Percentiles rank a stretch among this genome's conserved stretches.
Conservation (phyloP, 257 asterid species). For the Gardenia jasminoides region DNA sequence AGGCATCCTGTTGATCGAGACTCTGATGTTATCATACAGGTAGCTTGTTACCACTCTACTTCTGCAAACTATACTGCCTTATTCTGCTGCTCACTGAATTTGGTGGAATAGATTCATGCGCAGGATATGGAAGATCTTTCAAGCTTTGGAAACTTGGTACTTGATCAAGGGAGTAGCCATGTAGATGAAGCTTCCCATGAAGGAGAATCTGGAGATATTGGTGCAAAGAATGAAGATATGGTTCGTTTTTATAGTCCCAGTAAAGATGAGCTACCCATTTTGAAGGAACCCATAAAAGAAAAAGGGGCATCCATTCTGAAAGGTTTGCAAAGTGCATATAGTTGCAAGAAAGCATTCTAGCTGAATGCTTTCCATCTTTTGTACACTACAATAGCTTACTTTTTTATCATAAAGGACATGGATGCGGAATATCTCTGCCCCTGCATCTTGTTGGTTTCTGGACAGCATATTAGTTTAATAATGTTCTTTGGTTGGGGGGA, state of each 20-base stretch:
- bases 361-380: neutral
- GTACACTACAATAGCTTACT: neutral
- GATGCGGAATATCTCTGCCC: constrained; percentile 3
- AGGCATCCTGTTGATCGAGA: constrained; percentile 29
- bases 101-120: constrained; percentile 29
- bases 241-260: constrained; percentile 28
- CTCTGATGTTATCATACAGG: constrained; percentile 38
- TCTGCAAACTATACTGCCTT: neutral
- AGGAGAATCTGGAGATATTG: constrained; percentile 31
- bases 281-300: constrained; percentile 29
- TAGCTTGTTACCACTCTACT: constrained; percentile 7
- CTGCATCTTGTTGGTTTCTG: constrained; percentile 4
- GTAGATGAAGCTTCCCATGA: constrained; percentile 18
- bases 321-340: constrained; percentile 32
- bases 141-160: constrained; percentile 26
- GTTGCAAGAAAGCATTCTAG: neutral
- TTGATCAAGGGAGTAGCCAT: constrained; percentile 15
- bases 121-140: constrained; percentile 32
- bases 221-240: constrained; percentile 18
- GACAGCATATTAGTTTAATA: neutral
- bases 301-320: constrained; percentile 20
- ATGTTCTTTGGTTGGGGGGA: too few species aligned
- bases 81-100: constrained; percentile 19
- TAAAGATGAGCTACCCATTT: constrained; percentile 31
- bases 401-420: neutral